These are phyloP conservation scores for Lentinus tigrinus DNA, from an alignment of 768 basidiomycete species.

Conservation along the genomic window DNA sequence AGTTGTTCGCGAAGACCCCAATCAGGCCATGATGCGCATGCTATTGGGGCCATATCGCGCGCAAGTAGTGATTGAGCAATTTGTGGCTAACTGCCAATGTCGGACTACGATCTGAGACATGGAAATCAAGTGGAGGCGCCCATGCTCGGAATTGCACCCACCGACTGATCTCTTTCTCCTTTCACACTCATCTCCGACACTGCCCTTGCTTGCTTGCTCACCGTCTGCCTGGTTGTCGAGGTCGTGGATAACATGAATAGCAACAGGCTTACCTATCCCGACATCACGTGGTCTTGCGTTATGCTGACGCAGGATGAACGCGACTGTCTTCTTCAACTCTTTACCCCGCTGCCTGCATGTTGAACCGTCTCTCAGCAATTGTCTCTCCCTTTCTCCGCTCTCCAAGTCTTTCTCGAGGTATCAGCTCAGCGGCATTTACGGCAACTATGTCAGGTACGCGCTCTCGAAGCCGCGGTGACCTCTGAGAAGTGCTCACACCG, in stretches of 20 bases:
- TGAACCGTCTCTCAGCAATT: conserved; percentile 4
- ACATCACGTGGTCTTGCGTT: conserved; percentile 18
- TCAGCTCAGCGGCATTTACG: conserved; percentile 4
- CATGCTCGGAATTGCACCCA: no score
- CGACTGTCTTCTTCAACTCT: neutral
- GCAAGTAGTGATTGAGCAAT: no score
- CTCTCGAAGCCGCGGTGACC: neutral
- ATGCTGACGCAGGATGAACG: conserved; percentile 12
- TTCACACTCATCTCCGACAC: no score
- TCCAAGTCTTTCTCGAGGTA: conserved; percentile 2
- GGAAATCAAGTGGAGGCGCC: no score
- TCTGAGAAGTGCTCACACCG: neutral
- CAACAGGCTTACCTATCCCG: neutral
- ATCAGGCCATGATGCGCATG: no score
- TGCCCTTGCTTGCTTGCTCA: neutral
- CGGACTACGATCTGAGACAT: no score
- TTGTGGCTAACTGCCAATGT: no score
- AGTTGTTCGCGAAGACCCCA: no score
- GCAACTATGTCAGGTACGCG: conserved; percentile 21
- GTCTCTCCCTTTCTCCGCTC: conserved; percentile 7
- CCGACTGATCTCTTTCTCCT: no score
- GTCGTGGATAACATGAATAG: neutral
- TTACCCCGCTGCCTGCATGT: neutral
- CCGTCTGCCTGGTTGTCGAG: neutral
- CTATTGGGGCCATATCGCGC: no score